Percentiles rank a stretch among this genome's conserved stretches.
Evolutionary conservation across 2,329 filamentous ascomycete genomes (phyloP).

Genomic region (Ophiostoma triangulosporum): DNA sequence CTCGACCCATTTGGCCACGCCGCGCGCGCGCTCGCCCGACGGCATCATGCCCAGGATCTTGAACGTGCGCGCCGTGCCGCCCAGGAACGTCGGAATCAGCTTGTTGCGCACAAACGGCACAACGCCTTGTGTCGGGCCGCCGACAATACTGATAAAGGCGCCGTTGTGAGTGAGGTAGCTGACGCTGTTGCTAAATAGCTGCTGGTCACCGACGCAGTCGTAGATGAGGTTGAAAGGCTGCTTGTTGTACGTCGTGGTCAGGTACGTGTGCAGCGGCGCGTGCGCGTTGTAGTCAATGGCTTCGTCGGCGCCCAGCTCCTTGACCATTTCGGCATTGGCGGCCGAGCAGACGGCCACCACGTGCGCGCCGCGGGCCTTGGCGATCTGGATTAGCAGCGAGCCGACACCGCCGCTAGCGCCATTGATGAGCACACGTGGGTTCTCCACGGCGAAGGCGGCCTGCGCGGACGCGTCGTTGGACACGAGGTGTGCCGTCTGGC

Average conservation of each 20-base stretch:
- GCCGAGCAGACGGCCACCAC: constrained; percentile 36
- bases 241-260: constrained; percentile 21
- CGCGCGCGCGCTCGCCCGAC: constrained; percentile 16
- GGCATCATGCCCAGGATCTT: constrained; percentile 20
- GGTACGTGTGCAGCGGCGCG: constrained; percentile 21
- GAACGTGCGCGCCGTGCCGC: constrained; percentile 20
- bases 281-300: constrained; percentile 30
- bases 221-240: constrained; percentile 31
- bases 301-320: constrained; percentile 33
- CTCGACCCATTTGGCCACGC: constrained; percentile 17
- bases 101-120: constrained; percentile 21
- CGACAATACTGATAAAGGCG: constrained; percentile 24
- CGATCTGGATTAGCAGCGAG: constrained; percentile 31
- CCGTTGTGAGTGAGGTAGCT: constrained; percentile 25
- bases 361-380: constrained; percentile 26
- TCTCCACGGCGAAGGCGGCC: constrained; percentile 16
- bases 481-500: constrained; percentile 22
- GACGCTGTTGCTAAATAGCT: constrained; percentile 28
- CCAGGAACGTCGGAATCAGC: constrained; percentile 19
- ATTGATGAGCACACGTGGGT: constrained; percentile 31
- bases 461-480: constrained; percentile 16
- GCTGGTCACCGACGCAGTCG: constrained; percentile 35
- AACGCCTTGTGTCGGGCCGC: constrained; percentile 19
- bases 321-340: constrained; percentile 31
- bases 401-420: constrained; percentile 39